These are phyloP conservation scores for Xylariomycetidae sp. DNA, from an alignment of 2,329 filamentous ascomycete species.

Conservation along the genomic window DNA sequence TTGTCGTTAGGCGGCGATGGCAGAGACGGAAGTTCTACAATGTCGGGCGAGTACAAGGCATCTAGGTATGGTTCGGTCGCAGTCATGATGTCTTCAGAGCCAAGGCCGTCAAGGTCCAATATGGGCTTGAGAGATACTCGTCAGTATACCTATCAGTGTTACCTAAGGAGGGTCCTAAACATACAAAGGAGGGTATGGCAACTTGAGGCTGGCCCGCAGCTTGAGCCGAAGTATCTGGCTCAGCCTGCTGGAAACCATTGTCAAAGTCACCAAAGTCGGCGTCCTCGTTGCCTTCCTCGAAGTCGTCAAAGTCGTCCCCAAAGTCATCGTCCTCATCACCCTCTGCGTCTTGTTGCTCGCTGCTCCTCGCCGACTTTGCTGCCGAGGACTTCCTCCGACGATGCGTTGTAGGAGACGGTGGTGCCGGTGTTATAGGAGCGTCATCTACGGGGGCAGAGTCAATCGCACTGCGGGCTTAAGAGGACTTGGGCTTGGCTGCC, in stretches of 20 bases:
- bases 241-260: constrained; percentile 60
- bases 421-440: constrained; percentile 19
- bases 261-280: constrained; percentile 65
- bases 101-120: constrained; percentile 60
- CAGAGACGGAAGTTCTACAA: constrained; percentile 44
- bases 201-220: constrained; percentile 28
- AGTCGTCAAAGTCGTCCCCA: constrained; percentile 57
- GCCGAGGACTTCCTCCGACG: constrained; percentile 24
- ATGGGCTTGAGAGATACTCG: constrained; percentile 45
- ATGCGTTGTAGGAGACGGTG: constrained; percentile 20
- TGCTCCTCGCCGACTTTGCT: constrained; percentile 19
- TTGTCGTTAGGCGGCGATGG: constrained; percentile 48
- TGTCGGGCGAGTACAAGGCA: constrained; percentile 56
- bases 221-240: constrained; percentile 26
- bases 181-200: constrained; percentile 37
- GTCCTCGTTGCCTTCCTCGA: constrained; percentile 51
- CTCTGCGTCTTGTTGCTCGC: constrained; percentile 23
- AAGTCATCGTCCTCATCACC: constrained; percentile 38
- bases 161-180: constrained; percentile 31
- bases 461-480: constrained; percentile 29
- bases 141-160: constrained; percentile 25
- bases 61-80: constrained; percentile 62
- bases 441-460: constrained; percentile 31
- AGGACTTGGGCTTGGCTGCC: constrained; percentile 30
- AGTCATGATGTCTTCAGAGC: constrained; percentile 52